Base-by-base conservation (phyloP, 2,329 filamentous ascomycete genomes). In the Arthrinium puccinioides region DNA sequence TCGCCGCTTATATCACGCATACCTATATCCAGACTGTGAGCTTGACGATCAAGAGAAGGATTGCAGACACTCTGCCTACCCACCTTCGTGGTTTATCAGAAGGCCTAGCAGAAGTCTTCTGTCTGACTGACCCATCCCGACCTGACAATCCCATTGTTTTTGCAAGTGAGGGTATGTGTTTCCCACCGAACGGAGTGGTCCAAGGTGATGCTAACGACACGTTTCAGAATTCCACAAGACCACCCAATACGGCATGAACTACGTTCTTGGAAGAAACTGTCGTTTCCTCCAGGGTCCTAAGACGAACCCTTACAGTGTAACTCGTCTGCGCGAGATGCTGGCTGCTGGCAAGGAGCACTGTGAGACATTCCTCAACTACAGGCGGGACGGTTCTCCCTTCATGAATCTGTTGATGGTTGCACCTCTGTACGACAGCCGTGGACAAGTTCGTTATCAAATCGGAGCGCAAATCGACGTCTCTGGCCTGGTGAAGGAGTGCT, bases 351-450 rank as follows among this genome's bases (percentile, higher is more conserved):
- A 75, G 46, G 84, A 88, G 49, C 76, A 82, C 45, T 83, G 72
- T 37, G 85, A 89, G 49, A 76, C 85, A 0, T 78, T 89, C 38
- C 61, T 89, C 25, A 89, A 89, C 55, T 89, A 85, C 50, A 74
- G 82, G 21, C 75, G 82, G n/a, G 83, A 87, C 48, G 83, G 83
- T 0, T 83, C 80, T 1, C 81, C 82, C 0, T 87, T 87, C 51
- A 81, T 87, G 71, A 88, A 87, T 43, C 66, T 88, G 3, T 66
- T 87, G 18, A 84, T 85, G 77, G 72, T 76, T n/a, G 78, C 82
- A 2, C 83, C 82, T 0, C 62, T 87, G 0, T 74, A 79, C 45
- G 83, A 87, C 50, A 82, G 74, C 30, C 70, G 74, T 14, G 83
- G 83, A 3, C 66, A 67, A 0, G 69, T 84, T 2, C 71, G 82